Evolutionary conservation across 805 yeast species (phyloP).

Genomic region (Lipomyces chichibuensis): DNA sequence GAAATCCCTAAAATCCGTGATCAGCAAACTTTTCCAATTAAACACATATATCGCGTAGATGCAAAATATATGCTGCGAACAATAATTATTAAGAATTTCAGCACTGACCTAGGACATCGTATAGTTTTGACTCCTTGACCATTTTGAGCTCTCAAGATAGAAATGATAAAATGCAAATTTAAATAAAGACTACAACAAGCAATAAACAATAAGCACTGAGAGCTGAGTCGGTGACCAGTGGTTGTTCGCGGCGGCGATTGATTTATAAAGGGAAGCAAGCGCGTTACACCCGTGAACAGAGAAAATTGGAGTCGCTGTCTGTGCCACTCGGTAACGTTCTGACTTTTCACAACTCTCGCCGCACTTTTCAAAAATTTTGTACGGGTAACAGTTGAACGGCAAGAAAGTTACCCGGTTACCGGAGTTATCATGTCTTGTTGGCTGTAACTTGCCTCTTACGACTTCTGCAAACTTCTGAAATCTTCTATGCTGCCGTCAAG

Average conservation of each 20-base stretch:
- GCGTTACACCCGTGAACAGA: neutral
- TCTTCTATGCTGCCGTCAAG: constrained; percentile 2
- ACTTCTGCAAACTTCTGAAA: constrained; percentile 9
- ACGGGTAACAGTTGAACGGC: neutral
- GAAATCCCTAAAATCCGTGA: constrained; percentile 48
- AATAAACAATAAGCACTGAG: neutral
- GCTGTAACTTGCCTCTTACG: neutral
- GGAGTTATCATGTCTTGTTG: neutral
- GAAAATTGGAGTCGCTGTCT: neutral
- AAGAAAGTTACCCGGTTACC: neutral
- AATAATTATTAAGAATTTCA: neutral
- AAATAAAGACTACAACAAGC: neutral
- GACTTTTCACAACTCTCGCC: neutral
- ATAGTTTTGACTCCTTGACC: constrained; percentile 71
- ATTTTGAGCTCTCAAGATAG: constrained; percentile 43
- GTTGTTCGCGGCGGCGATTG: neutral
- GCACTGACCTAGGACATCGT: constrained; percentile 59
- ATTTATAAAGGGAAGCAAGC: neutral
- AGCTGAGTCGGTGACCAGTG: neutral
- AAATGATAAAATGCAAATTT: neutral
- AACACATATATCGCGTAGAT: neutral
- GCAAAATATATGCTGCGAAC: neutral
- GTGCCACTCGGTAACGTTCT: neutral
- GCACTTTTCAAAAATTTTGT: neutral
- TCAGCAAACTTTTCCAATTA: neutral